Conservation (phyloP, 1,284 basidiomycete genomes). For the Mycosarcoma mackinlayi region DNA sequence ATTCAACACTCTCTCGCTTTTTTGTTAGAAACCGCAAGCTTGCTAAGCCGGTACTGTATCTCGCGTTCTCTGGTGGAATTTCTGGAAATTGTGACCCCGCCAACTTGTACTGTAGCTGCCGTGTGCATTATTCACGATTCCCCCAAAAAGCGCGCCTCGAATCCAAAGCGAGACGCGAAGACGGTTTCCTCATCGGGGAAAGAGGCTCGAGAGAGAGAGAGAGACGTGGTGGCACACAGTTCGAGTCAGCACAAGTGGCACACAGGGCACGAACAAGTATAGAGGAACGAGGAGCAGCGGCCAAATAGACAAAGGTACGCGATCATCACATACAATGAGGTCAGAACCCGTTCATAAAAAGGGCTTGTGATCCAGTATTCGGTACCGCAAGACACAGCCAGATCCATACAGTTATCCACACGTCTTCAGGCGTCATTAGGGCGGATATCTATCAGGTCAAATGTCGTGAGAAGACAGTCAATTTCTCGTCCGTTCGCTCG, state of each 20-base stretch:
- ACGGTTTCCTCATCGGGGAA: not conserved
- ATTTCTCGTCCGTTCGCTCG: not conserved
- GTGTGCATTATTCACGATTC: too few relatives aligned
- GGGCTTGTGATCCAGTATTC: too few relatives aligned
- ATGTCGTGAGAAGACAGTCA: not conserved
- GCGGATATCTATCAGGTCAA: too few relatives aligned
- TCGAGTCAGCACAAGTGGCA: not conserved
- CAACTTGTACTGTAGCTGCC: too few relatives aligned
- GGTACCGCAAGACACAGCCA: constrained; percentile 1
- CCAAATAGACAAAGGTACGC: not conserved
- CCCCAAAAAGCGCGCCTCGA: constrained; percentile 1
- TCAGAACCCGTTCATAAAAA: too few relatives aligned
- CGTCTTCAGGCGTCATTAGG: constrained; percentile 16
- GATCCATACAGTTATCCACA: not conserved
- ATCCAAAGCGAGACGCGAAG: constrained; percentile 1
- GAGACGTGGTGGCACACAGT: too few relatives aligned
- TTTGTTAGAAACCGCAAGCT: too few relatives aligned
- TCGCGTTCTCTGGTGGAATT: not conserved
- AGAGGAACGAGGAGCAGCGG: not conserved
- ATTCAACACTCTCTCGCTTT: not conserved
- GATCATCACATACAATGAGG: not conserved
- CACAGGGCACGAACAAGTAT: not conserved
- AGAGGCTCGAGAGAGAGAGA: too few relatives aligned
- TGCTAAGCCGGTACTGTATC: constrained; percentile 2
- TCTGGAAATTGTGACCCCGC: too few relatives aligned